These are phyloP conservation scores for Diaporthe longicolla DNA, from an alignment of 2,329 filamentous ascomycete species.

Conservation along the genomic window DNA sequence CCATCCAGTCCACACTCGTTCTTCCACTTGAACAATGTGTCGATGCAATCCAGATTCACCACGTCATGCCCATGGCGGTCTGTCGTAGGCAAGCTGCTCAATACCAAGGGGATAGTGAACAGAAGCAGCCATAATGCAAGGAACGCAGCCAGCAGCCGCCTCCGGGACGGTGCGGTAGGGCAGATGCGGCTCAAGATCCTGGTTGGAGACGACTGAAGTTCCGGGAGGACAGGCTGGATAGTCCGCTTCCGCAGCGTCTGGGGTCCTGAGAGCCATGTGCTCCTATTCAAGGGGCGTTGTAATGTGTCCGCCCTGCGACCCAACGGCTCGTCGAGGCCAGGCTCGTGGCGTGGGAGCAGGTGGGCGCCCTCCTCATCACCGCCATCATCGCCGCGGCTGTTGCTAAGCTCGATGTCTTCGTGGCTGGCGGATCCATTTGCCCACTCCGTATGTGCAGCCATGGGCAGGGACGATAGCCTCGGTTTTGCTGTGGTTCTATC, in stretches of 20 bases:
- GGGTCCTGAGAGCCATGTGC: background rate
- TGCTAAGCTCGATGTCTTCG: background rate
- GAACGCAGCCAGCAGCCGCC: background rate
- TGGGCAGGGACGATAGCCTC: background rate
- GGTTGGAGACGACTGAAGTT: background rate
- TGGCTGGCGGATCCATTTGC: too few relatives aligned
- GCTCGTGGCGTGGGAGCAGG: background rate
- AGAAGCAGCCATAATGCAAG: background rate
- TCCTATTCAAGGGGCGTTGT: background rate
- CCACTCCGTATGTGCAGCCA: background rate
- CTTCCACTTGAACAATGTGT: conserved; percentile 68
- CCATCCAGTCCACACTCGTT: conserved; percentile 73
- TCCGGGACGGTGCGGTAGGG: background rate
- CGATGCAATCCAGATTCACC: conserved; percentile 64
- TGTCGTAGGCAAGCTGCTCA: conserved; percentile 10
- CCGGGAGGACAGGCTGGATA: background rate
- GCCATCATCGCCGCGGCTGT: background rate
- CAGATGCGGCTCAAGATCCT: background rate
- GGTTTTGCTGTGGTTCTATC: background rate
- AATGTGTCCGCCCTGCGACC: too few relatives aligned
- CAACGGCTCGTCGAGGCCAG: background rate
- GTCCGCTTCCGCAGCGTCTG: background rate
- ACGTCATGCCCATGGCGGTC: conserved; percentile 14
- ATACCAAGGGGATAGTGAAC: background rate
- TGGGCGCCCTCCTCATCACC: background rate